Conservation (phyloP, 192 early-diverging fungal genomes). For the Entomortierella beljakovae region DNA sequence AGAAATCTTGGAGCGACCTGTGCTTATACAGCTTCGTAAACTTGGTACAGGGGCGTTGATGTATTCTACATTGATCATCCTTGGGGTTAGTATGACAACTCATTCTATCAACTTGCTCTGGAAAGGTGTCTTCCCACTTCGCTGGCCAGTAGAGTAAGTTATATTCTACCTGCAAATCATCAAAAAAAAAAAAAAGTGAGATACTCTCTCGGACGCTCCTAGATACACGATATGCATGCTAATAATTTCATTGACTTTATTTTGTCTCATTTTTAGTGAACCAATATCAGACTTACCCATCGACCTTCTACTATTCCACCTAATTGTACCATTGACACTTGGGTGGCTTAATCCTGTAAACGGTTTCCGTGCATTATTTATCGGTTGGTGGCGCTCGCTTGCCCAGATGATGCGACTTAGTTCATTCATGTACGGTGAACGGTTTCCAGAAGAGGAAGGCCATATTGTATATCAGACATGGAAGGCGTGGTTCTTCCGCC, state of each 20-base stretch:
- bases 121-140: constrained; percentile 68
- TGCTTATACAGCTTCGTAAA: constrained; percentile 83
- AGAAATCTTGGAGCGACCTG: constrained; percentile 88
- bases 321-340: constrained; percentile 77
- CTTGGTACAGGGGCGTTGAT: constrained; percentile 84
- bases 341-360: constrained; percentile 69
- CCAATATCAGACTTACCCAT: constrained; percentile 81
- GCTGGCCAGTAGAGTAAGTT: constrained; percentile 74
- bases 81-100: constrained; percentile 75
- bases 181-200: constrained; percentile 2
- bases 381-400: constrained; percentile 79
- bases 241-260: not conserved
- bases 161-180: not conserved
- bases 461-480: constrained; percentile 62
- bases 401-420: constrained; percentile 77
- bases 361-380: constrained; percentile 65
- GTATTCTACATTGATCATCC: constrained; percentile 83
- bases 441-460: constrained; percentile 81
- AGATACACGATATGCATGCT: too few relatives aligned
- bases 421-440: constrained; percentile 85
- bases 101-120: constrained; percentile 42
- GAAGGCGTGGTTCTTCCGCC: constrained; percentile 64
- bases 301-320: constrained; percentile 79
- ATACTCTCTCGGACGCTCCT: not conserved
- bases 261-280: constrained; percentile 56